These are phyloP conservation scores for Epichloe typhina DNA, from an alignment of 2,329 filamentous ascomycete genomes.

Conservation along the genomic window DNA sequence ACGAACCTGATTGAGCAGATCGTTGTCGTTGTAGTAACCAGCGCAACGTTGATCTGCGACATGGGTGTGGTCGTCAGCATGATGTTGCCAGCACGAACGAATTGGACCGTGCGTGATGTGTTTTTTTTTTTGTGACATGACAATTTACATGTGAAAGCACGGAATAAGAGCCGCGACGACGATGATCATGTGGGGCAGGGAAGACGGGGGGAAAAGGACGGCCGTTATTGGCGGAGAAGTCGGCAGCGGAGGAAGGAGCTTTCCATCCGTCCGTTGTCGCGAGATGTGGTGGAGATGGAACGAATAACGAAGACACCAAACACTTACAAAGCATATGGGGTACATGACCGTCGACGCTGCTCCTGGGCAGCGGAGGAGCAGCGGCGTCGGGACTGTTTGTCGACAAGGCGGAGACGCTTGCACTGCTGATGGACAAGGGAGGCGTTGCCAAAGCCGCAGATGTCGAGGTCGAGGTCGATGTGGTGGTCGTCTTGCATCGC, in stretches of 20 bases:
- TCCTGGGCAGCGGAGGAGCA: not conserved
- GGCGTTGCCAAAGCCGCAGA: not conserved
- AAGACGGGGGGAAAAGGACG: not conserved
- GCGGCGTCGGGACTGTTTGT: constrained; percentile 7
- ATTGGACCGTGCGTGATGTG: not conserved
- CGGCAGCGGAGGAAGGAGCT: not conserved
- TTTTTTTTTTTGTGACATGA: not conserved
- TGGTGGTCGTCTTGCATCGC: constrained; percentile 6
- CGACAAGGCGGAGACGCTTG: constrained; percentile 20
- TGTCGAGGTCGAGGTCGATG: not conserved
- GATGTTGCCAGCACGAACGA: not conserved
- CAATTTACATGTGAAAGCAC: not conserved
- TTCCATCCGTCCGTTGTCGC: not conserved
- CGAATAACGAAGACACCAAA: not conserved
- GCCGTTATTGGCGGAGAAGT: not conserved
- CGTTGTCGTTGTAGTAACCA: constrained; percentile 20
- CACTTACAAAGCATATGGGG: constrained; percentile 37
- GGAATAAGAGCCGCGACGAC: not conserved
- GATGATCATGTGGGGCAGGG: not conserved
- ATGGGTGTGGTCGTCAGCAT: not conserved
- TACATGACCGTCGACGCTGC: constrained; percentile 27
- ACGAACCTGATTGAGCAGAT: constrained; percentile 13
- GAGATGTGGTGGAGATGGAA: too few relatives aligned
- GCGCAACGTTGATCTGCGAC: constrained; percentile 23
- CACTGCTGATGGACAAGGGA: constrained; percentile 8